Percentiles rank a stretch among this genome's conserved stretches.
phyloP scores from a whole-genome alignment of 1,284 basidiomycete species.

The Fomitopsis schrenkii region DNA sequence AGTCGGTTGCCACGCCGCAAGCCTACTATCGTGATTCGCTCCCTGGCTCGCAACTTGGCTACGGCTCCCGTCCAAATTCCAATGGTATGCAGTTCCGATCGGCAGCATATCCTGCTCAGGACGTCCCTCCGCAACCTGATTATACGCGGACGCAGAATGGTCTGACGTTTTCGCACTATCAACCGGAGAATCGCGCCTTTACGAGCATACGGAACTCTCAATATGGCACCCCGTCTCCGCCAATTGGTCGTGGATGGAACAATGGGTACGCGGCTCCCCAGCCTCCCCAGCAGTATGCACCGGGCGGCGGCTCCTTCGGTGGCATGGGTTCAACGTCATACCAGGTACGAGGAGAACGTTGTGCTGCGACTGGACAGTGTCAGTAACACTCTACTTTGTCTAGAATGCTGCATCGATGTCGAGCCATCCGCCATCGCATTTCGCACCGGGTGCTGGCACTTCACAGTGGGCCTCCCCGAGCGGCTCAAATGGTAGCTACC shows the following conservation, averaged over 20 bases:
- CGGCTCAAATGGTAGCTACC: slow-evolving; percentile 12
- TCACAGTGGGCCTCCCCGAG: background rate
- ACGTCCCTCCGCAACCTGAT: slow-evolving; percentile 8
- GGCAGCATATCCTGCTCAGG: slow-evolving; percentile 12
- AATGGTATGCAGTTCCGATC: slow-evolving; percentile 15
- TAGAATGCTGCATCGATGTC: slow-evolving; percentile 5
- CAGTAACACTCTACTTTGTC: background rate
- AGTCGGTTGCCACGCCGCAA: slow-evolving; percentile 4
- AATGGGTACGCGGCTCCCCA: slow-evolving; percentile 10
- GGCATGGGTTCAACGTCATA: slow-evolving; percentile 11
- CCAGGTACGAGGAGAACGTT: slow-evolving; percentile 7
- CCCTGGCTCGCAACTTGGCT: background rate
- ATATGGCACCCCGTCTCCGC: slow-evolving; percentile 6
- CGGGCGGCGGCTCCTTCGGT: slow-evolving; percentile 5
- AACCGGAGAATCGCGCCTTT: slow-evolving; percentile 19
- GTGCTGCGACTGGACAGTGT: background rate
- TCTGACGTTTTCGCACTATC: slow-evolving; percentile 16
- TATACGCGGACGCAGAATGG: slow-evolving; percentile 16
- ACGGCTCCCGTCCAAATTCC: slow-evolving; percentile 1
- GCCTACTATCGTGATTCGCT: slow-evolving; percentile 3
- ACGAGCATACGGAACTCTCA: slow-evolving; percentile 7
- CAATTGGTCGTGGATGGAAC: slow-evolving; percentile 1
- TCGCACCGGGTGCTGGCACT: slow-evolving; percentile 4
- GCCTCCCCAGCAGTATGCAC: slow-evolving; percentile 13
- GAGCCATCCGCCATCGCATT: slow-evolving; percentile 7